Conservation (phyloP, 2,329 filamentous ascomycete species). For the Botryotinia globosa region DNA sequence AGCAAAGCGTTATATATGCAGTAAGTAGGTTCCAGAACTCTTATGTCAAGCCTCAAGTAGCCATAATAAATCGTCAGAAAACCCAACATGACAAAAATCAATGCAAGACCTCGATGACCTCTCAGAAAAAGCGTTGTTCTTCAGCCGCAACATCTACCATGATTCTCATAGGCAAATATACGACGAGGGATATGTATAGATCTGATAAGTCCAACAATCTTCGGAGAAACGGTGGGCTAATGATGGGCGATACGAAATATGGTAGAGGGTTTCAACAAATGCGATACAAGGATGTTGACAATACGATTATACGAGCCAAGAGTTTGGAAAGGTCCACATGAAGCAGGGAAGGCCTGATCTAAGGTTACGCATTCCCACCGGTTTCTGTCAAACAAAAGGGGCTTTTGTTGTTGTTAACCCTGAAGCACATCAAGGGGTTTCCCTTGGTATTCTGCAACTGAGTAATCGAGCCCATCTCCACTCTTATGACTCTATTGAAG, state of each 20-base stretch:
- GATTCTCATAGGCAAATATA: neutral
- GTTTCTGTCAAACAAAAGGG: neutral
- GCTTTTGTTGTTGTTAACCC: neutral
- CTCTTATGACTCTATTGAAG: neutral
- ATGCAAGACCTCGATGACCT: slow-evolving; percentile 11
- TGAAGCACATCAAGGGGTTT: neutral
- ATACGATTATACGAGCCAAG: slow-evolving; percentile 12
- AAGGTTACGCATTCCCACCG: neutral
- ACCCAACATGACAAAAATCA: slow-evolving; percentile 1
- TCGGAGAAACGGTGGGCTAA: neutral
- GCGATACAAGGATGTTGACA: neutral
- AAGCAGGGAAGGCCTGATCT: neutral
- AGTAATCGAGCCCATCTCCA: neutral
- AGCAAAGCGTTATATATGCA: too few species aligned
- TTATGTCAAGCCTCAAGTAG: slow-evolving; percentile 1
- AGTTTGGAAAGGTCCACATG: neutral
- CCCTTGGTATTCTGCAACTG: neutral
- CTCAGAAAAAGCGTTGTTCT: slow-evolving; percentile 10
- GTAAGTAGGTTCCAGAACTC: too few species aligned
- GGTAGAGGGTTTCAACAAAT: neutral
- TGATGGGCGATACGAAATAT: neutral
- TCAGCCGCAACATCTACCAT: neutral
- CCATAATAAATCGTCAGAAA: slow-evolving; percentile 2
- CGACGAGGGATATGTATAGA: neutral
- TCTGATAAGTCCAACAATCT: neutral